Evolutionary conservation across 2,329 filamentous ascomycete genomes (phyloP).

Genomic region (Epichloe festucae): DNA sequence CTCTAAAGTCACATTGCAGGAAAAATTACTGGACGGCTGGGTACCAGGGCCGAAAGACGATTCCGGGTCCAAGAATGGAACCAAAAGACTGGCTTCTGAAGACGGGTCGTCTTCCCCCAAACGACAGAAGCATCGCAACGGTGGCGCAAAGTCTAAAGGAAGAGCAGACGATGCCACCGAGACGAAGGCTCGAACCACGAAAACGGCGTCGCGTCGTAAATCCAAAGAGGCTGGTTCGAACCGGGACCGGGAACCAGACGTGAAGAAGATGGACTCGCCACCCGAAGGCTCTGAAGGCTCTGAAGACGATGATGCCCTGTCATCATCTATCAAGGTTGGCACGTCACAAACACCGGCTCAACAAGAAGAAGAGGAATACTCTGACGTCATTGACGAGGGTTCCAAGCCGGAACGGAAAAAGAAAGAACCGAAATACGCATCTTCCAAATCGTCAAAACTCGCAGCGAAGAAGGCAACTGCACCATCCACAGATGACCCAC

Average conservation of each 20-base stretch:
- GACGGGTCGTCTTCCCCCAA: slow-evolving; percentile 16
- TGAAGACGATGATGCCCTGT: slow-evolving; percentile 10
- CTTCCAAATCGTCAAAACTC: slow-evolving; percentile 17
- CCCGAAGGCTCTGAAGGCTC: slow-evolving; percentile 8
- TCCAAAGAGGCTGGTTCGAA: slow-evolving; percentile 5
- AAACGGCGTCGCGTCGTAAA: slow-evolving; percentile 7
- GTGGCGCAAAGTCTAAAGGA: neutral
- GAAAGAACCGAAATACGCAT: slow-evolving; percentile 23
- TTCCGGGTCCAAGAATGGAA: slow-evolving; percentile 13
- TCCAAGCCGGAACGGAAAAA: slow-evolving; percentile 47
- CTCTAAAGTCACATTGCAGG: slow-evolving; percentile 12
- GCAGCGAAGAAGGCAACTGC: slow-evolving; percentile 16
- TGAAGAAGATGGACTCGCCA: slow-evolving; percentile 7
- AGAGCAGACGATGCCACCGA: neutral
- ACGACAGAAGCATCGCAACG: slow-evolving; percentile 9
- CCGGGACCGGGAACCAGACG: slow-evolving; percentile 5
- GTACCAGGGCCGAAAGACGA: slow-evolving; percentile 16
- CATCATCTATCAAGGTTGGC: slow-evolving; percentile 8
- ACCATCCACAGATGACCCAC: slow-evolving; percentile 34
- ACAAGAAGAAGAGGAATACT: slow-evolving; percentile 28
- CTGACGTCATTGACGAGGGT: slow-evolving; percentile 58
- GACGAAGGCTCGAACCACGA: slow-evolving; percentile 6
- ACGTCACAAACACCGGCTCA: slow-evolving; percentile 12
- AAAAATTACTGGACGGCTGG: slow-evolving; percentile 25
- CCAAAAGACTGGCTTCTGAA: slow-evolving; percentile 23